Conservation (phyloP, 108 stramenopile genomes). For the Stephanodiscus minutulus region DNA sequence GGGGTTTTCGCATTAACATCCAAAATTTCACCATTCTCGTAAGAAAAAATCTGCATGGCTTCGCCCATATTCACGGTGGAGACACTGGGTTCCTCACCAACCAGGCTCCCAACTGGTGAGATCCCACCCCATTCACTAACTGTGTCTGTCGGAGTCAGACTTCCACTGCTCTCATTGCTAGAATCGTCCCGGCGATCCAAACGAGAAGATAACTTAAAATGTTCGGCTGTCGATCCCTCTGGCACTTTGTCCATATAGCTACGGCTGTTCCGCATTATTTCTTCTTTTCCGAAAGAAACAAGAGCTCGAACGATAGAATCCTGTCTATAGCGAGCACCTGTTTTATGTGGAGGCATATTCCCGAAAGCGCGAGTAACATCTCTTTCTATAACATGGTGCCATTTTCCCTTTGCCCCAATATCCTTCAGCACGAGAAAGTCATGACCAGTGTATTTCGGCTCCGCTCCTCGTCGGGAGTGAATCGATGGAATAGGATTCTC, state of each 20-base stretch:
- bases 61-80: conserved; percentile 12
- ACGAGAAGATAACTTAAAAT: conserved; percentile 42
- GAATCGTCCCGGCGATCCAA: conserved; percentile 32
- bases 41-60: conserved; percentile 15
- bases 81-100: conserved; percentile 38
- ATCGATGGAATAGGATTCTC: conserved; percentile 42
- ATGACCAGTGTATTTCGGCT: conserved; percentile 3
- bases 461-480: conserved; percentile 23
- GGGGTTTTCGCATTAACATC: conserved; percentile 24
- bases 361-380: conserved; percentile 84
- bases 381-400: conserved; percentile 82
- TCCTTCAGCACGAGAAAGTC: conserved; percentile 52
- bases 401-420: conserved; percentile 64
- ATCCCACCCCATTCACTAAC: conserved; percentile 89
- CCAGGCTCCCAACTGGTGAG: conserved; percentile 70
- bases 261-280: conserved; percentile 64
- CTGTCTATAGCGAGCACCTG: conserved; percentile 63
- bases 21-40: conserved; percentile 14
- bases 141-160: conserved; percentile 70
- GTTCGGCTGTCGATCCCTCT: conserved; percentile 52
- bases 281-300: conserved; percentile 78
- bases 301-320: conserved; percentile 88
- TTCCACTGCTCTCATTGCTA: conserved; percentile 53
- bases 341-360: conserved; percentile 89
- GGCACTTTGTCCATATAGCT: conserved; percentile 63